Evolutionary conservation across 306 rosid genomes (phyloP).

Genomic region (Cucurbita maxima): DNA sequence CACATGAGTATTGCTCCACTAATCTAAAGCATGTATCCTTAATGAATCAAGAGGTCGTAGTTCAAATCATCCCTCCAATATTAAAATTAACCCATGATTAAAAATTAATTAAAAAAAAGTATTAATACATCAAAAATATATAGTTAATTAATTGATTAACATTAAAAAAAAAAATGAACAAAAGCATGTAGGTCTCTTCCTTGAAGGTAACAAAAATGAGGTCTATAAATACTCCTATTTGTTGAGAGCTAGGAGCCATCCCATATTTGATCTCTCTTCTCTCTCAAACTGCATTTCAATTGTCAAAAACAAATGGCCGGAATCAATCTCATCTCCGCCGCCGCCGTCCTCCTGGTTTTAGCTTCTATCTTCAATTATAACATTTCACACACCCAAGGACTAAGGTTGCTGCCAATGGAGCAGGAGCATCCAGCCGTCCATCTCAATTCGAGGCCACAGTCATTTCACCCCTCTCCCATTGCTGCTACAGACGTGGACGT

Average conservation of each 20-base stretch:
- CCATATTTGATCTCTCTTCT: background rate
- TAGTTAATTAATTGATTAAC: too few species aligned
- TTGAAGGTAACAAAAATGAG: too few species aligned
- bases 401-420: slow-evolving; percentile 17
- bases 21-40: too few species aligned
- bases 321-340: slow-evolving; percentile 13
- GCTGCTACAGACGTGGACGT: background rate
- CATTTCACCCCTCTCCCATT: background rate
- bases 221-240: slow-evolving; percentile 33
- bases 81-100: too few species aligned
- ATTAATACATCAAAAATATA: too few species aligned
- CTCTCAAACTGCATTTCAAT: background rate
- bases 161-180: too few species aligned
- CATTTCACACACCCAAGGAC: slow-evolving; percentile 12
- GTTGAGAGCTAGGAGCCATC: slow-evolving; percentile 15
- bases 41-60: too few species aligned
- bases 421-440: background rate
- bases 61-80: too few species aligned
- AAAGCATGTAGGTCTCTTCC: too few species aligned
- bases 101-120: too few species aligned
- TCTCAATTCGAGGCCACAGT: background rate
- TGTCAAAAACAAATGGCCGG: slow-evolving; percentile 19
- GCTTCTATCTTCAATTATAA: slow-evolving; percentile 7
- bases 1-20: too few species aligned
- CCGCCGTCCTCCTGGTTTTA: slow-evolving; percentile 20